A percentile compares a stretch with the other conserved stretches of the same genome.
Conservation (phyloP, 257 asterid genomes). For the Petrea volubilis region DNA sequence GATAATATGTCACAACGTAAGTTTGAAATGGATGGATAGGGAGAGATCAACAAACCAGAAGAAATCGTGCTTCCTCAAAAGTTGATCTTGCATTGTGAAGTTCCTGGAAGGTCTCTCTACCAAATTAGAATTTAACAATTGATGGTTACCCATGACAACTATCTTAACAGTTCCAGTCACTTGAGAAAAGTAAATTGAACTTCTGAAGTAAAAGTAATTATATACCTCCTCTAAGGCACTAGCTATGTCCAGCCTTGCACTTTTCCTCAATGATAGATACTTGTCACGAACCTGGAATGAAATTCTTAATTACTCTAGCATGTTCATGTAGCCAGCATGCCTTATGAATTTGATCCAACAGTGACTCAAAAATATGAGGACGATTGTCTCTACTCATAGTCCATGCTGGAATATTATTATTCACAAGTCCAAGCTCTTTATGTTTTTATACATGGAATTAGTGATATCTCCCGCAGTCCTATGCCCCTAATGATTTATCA, state of each 20-base stretch:
- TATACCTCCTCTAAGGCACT: slow-evolving; percentile 85
- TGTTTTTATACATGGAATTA: background rate
- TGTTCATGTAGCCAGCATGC: slow-evolving; percentile 7
- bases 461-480: background rate
- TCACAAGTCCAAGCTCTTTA: too few species aligned
- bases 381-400: background rate
- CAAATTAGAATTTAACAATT: slow-evolving; percentile 75
- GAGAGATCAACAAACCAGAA: slow-evolving; percentile 64
- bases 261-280: slow-evolving; percentile 85
- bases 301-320: slow-evolving; percentile 8
- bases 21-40: slow-evolving; percentile 2
- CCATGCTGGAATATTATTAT: too few species aligned
- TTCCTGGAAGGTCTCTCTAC: slow-evolving; percentile 99
- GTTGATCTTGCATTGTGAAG: slow-evolving; percentile 80
- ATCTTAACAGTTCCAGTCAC: slow-evolving; percentile 44
- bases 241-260: slow-evolving; percentile 81
- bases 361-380: background rate
- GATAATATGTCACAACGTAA: slow-evolving; percentile 4
- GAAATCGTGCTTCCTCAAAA: slow-evolving; percentile 91
- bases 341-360: background rate
- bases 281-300: slow-evolving; percentile 81
- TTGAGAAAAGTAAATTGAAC: slow-evolving; percentile 17
- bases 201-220: slow-evolving; percentile 23
- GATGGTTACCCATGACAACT: slow-evolving; percentile 65
- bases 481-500: background rate